phyloP scores from a whole-genome alignment of 2,329 filamentous ascomycete species.

The Exophiala phaeomuriformis region DNA sequence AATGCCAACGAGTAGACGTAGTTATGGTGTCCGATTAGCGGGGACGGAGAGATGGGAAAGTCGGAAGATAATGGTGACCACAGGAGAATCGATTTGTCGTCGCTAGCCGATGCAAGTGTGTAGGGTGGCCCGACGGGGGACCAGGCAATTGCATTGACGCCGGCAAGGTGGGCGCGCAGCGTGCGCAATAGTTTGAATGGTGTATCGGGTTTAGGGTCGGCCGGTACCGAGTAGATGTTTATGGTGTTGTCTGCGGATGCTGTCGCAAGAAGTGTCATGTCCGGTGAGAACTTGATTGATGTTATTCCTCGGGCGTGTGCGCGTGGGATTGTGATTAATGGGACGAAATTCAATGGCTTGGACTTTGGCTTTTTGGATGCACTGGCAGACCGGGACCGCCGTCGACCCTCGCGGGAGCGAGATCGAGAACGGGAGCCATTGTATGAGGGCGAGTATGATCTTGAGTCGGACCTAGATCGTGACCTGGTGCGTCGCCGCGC shows the following conservation, averaged over 20 bases:
- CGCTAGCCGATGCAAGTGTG: slow-evolving; percentile 80
- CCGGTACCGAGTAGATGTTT: slow-evolving; percentile 61
- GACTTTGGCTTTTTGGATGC: slow-evolving; percentile 10
- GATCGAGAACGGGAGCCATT: slow-evolving; percentile 23
- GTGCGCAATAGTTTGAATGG: slow-evolving; percentile 71
- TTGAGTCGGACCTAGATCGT: slow-evolving; percentile 40
- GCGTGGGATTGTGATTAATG: slow-evolving; percentile 30
- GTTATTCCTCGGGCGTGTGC: slow-evolving; percentile 60
- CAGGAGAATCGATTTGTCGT: slow-evolving; percentile 90
- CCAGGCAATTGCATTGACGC: slow-evolving; percentile 91
- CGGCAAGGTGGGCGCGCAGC: slow-evolving; percentile 85
- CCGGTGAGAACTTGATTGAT: slow-evolving; percentile 82
- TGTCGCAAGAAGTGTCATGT: slow-evolving; percentile 82
- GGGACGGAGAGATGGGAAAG: slow-evolving; percentile 42
- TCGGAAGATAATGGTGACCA: slow-evolving; percentile 66
- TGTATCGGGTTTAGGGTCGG: slow-evolving; percentile 48
- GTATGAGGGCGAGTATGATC: slow-evolving; percentile 32
- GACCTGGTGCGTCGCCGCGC: slow-evolving; percentile 5
- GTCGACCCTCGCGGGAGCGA: too few species aligned
- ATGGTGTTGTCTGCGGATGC: slow-evolving; percentile 83
- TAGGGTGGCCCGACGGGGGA: slow-evolving; percentile 65
- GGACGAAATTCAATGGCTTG: slow-evolving; percentile 18
- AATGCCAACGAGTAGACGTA: slow-evolving; percentile 93
- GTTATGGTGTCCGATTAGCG: slow-evolving; percentile 82
- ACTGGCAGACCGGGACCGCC: too few species aligned